Percentiles rank a stretch among this genome's conserved stretches.
phyloP scores from a whole-genome alignment of 306 rosid genomes.

The Cicer judaicum region DNA sequence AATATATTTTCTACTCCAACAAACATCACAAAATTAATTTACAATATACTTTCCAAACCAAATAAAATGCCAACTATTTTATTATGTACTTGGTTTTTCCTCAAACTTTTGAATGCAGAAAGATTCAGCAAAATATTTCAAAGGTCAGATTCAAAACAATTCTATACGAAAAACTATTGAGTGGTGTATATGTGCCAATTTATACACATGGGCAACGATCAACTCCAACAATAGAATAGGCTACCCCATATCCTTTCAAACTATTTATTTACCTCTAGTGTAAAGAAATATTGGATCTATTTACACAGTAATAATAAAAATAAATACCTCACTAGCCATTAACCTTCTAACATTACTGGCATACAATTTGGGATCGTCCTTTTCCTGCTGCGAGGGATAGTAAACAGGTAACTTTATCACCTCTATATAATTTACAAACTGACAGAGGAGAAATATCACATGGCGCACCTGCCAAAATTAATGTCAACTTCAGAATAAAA shows the following conservation, averaged over 20 bases:
- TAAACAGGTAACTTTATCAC: slow-evolving; percentile 74
- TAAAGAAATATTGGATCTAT: slow-evolving; percentile 11
- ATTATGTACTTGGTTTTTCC: background rate
- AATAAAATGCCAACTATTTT: background rate
- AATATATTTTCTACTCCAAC: background rate
- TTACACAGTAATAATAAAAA: slow-evolving; percentile 1
- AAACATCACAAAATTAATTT: background rate
- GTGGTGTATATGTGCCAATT: slow-evolving; percentile 9
- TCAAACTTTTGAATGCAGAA: slow-evolving; percentile 23
- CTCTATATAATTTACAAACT: slow-evolving; percentile 87
- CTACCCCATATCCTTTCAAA: slow-evolving; percentile 10
- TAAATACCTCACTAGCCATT: slow-evolving; percentile 93
- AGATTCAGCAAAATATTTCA: slow-evolving; percentile 2
- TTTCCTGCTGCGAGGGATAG: slow-evolving; percentile 82
- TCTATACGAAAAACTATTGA: slow-evolving; percentile 1
- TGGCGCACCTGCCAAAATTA: slow-evolving; percentile 78
- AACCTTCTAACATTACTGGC: slow-evolving; percentile 77
- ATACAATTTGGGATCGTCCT: slow-evolving; percentile 82
- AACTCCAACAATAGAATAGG: background rate
- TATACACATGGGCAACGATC: background rate
- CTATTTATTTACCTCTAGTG: slow-evolving; percentile 8
- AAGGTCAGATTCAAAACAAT: slow-evolving; percentile 7
- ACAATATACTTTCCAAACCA: background rate
- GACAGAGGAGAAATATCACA: slow-evolving; percentile 88
- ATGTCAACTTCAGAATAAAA: slow-evolving; percentile 23